Evolutionary conservation across 441 rosid species (phyloP).

Genomic region (Pelargonium hybrid): DNA sequence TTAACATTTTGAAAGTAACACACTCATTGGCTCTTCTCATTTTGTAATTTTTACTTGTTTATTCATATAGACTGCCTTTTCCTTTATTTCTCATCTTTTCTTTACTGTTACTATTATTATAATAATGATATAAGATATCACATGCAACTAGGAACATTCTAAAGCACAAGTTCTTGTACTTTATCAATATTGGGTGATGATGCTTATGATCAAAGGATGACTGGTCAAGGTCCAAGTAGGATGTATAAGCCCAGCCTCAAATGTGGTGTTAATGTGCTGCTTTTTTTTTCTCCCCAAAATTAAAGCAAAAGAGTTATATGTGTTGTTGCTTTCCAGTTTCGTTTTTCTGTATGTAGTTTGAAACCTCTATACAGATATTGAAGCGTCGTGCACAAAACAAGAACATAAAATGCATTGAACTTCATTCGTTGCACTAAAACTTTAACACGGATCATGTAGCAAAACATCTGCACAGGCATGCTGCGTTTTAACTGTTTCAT

Average conservation of each 20-base stretch:
- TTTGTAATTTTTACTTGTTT: constrained; percentile 18
- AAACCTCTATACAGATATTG: not conserved
- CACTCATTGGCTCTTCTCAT: constrained; percentile 13
- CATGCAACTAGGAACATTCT: constrained; percentile 54
- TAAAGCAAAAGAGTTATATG: constrained; percentile 19
- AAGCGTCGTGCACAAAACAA: not conserved
- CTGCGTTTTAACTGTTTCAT: not conserved
- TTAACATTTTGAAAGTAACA: constrained; percentile 34
- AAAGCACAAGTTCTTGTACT: constrained; percentile 40
- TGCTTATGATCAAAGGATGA: constrained; percentile 21
- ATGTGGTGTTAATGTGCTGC: constrained; percentile 27
- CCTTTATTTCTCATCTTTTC: constrained; percentile 29
- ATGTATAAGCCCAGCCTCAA: constrained; percentile 14
- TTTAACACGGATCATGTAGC: not conserved
- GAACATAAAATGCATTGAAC: not conserved
- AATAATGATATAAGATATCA: constrained; percentile 24
- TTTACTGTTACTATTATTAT: constrained; percentile 21
- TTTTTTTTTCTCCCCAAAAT: constrained; percentile 19
- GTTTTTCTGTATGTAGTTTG: not conserved
- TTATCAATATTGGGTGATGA: constrained; percentile 20
- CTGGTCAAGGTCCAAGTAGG: constrained; percentile 25
- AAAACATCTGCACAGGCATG: not conserved
- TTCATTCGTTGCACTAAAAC: not conserved
- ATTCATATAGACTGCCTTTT: constrained; percentile 28
- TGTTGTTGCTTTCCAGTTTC: constrained; percentile 6